Evolutionary conservation across 805 yeast species (phyloP), one percentile per base, ranked within the genome.

Genomic region (Cyberlindnera mycetangii): DNA sequence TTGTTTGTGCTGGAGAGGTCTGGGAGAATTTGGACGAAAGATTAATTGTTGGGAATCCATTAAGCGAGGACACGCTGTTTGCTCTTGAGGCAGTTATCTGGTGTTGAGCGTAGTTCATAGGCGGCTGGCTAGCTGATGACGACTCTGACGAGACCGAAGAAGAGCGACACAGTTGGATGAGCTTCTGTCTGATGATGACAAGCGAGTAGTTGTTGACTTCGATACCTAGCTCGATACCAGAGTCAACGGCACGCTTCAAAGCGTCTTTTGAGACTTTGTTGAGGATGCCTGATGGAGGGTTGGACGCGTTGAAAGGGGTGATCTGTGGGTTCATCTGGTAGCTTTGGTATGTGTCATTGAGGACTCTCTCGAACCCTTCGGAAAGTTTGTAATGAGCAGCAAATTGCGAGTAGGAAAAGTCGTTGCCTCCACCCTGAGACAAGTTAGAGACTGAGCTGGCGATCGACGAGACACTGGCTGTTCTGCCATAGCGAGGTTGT

Each of bases 231-330:
- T 66, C 70, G 5, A 70, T 52, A 5, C 59, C 62, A 6, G 48
- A 49, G 5, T 47, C 55, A 24, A 61, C 54, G 0, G 75, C 70
- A 37, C 52, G 48, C 46, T 68, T 66, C 24, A 78, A 63, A 21
- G 83, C 73, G 34, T 76, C 71, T 53, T 79, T 80, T 7, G 86
- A 76, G 0, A 81, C 82, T 42, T 71, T 70, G 33, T 79, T 78
- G 17, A 81, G 69, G 4, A 83, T 72, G 1, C 89, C 89, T 1
- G 82, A 72, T 0, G 89, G 89, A 7, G 89, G 89, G 54, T 75
- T 75, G 33, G 69, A 59, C 15, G 77, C 74, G 50, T 81, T 81
- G 56, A 83, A 83, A 0, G 90, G 90, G 0, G 90, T 83, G 7
- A 73, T 68, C 27, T 78, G 75, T 7, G 89, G 89, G 53, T 74